Conservation (phyloP, 208 protist species). For the Entamoeba histolytica region DNA sequence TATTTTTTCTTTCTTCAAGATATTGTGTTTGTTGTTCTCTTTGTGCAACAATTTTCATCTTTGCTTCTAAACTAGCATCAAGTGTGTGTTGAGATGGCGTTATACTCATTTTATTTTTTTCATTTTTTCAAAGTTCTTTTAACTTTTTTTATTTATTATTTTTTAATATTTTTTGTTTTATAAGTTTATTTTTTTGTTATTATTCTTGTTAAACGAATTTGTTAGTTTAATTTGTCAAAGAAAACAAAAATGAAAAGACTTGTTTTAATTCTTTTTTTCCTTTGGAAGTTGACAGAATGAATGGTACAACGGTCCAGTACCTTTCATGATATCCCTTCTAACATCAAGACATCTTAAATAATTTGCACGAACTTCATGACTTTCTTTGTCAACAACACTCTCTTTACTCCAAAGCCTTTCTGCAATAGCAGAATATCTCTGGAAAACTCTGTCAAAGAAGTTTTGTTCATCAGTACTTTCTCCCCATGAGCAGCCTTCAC, state of each 20-base stretch:
- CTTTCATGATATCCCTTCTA: not conserved
- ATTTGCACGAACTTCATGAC: not conserved
- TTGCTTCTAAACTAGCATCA: not conserved
- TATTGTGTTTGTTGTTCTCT: not conserved
- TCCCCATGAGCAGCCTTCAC: not conserved
- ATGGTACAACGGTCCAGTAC: not conserved
- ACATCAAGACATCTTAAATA: not conserved
- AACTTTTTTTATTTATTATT: too few relatives aligned
- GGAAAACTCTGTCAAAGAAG: not conserved
- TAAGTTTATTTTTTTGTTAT: too few relatives aligned
- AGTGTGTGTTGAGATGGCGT: not conserved
- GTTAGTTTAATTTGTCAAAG: too few relatives aligned
- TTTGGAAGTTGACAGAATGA: not conserved
- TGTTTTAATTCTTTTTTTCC: not conserved
- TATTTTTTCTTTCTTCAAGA: not conserved
- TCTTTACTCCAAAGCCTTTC: conserved; percentile 4
- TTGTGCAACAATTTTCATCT: not conserved
- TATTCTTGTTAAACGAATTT: too few relatives aligned
- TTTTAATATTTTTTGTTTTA: too few relatives aligned
- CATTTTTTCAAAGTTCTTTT: too few relatives aligned
- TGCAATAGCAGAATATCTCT: not conserved
- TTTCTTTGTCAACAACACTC: not conserved
- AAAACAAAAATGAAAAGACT: too few relatives aligned
- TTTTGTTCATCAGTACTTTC: not conserved
- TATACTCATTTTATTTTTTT: not conserved